Percentiles rank a stretch among this genome's conserved stretches.
Conservation (phyloP, 345 rosid species). For the Crucihimalaya himalaica region DNA sequence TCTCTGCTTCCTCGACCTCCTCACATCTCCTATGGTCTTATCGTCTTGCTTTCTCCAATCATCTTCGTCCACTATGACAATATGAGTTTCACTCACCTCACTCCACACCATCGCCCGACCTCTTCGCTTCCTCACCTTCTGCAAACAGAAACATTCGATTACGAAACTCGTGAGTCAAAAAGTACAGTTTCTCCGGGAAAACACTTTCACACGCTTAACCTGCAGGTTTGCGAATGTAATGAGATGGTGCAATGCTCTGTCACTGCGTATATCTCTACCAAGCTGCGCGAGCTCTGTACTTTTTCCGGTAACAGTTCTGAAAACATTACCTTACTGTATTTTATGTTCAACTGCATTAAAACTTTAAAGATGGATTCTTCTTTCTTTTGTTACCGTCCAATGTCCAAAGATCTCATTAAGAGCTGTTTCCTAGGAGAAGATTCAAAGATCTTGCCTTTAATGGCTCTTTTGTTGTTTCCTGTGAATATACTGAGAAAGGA, state of each 20-base stretch:
- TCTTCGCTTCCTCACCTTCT: slow-evolving; percentile 69
- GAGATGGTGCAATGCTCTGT: slow-evolving; percentile 52
- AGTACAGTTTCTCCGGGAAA: not conserved
- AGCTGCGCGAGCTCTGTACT: slow-evolving; percentile 50
- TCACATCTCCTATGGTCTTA: slow-evolving; percentile 70
- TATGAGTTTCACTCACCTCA: slow-evolving; percentile 57
- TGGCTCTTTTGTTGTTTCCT: slow-evolving; percentile 46
- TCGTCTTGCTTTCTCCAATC: slow-evolving; percentile 75
- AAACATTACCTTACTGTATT: not conserved
- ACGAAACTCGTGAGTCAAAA: not conserved
- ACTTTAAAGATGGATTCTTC: not conserved
- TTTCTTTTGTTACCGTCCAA: slow-evolving; percentile 56
- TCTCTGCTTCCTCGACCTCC: slow-evolving; percentile 68
- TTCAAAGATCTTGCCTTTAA: slow-evolving; percentile 67
- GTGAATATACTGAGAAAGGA: slow-evolving; percentile 46
- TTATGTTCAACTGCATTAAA: not conserved
- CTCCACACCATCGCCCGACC: slow-evolving; percentile 75
- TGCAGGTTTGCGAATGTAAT: slow-evolving; percentile 58
- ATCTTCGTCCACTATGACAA: no score
- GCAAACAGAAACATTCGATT: not conserved
- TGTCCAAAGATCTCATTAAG: slow-evolving; percentile 62
- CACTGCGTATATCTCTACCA: slow-evolving; percentile 64
- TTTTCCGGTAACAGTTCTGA: slow-evolving; percentile 65
- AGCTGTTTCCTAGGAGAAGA: slow-evolving; percentile 48
- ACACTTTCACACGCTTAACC: slow-evolving; percentile 47